Evolutionary conservation across 352 stramenopile genomes (phyloP).

Genomic region (Phytophthora macrochlamydospora): DNA sequence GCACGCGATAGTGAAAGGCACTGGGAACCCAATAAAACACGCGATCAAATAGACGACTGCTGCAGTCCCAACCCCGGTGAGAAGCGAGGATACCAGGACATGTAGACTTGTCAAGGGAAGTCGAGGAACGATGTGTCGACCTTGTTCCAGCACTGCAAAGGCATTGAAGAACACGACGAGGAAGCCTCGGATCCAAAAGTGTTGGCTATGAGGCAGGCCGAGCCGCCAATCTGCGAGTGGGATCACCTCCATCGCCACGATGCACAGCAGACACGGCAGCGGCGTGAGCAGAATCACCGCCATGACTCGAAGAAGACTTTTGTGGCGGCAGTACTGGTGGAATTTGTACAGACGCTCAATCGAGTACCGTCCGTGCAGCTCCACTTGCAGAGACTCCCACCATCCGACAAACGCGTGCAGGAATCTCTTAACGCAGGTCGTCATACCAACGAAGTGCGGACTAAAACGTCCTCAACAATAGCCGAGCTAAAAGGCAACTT

Average conservation of each 20-base stretch:
- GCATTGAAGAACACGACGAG: constrained; percentile 23
- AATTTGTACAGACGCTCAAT: constrained; percentile 24
- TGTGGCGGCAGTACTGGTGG: constrained; percentile 11
- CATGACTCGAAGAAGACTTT: constrained; percentile 1
- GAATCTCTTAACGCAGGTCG: not conserved
- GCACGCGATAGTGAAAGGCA: constrained; percentile 35
- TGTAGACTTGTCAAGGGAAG: constrained; percentile 7
- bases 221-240: constrained; percentile 18
- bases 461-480: too few relatives aligned
- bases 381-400: constrained; percentile 31
- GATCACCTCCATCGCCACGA: constrained; percentile 25
- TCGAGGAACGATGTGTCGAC: constrained; percentile 18
- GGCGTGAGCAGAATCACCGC: constrained; percentile 12
- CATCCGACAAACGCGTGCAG: not conserved
- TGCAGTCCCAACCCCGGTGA: constrained; percentile 11
- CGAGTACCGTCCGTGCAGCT: constrained; percentile 33
- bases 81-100: constrained; percentile 13
- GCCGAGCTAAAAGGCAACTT: too few relatives aligned
- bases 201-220: constrained; percentile 16
- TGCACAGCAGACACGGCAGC: constrained; percentile 16
- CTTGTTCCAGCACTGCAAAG: constrained; percentile 25
- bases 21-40: constrained; percentile 24
- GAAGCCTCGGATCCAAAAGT: constrained; percentile 26
- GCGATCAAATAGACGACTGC: constrained; percentile 13
- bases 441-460: not conserved